Conservation (phyloP, 148 eudicot species). For the Dysphania ambrosioides region DNA sequence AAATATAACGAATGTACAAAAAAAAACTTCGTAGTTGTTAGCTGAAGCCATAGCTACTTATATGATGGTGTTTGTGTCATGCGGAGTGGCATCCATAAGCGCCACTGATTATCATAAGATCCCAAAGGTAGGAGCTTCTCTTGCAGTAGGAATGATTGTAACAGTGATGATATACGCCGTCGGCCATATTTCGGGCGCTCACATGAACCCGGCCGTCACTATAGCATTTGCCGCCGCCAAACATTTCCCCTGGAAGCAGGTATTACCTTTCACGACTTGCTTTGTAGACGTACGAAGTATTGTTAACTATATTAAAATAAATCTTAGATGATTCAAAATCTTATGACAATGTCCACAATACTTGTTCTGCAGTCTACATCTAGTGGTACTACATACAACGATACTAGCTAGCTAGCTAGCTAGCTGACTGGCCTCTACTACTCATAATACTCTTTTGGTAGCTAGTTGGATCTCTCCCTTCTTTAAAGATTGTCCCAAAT, state of each 20-base stretch:
- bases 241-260: slow-evolving; percentile 72
- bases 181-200: slow-evolving; percentile 78
- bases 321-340: too few species aligned
- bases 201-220: slow-evolving; percentile 84
- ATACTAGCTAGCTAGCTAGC: too few species aligned
- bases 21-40: slow-evolving; percentile 29
- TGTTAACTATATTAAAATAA: too few species aligned
- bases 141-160: slow-evolving; percentile 66
- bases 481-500: too few species aligned
- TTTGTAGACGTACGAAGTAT: too few species aligned
- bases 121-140: slow-evolving; percentile 50
- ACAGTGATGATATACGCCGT: slow-evolving; percentile 77
- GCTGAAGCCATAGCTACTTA: slow-evolving; percentile 64
- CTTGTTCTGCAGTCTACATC: too few species aligned
- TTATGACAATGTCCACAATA: too few species aligned
- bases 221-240: slow-evolving; percentile 59
- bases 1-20: neutral
- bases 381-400: too few species aligned
- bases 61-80: slow-evolving; percentile 61
- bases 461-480: too few species aligned
- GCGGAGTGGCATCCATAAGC: slow-evolving; percentile 55
- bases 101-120: slow-evolving; percentile 29
- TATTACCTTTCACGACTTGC: too few species aligned
- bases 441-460: too few species aligned
- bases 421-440: too few species aligned